Conservation (phyloP, 305 asterid genomes). For the Salvia sclarea region DNA sequence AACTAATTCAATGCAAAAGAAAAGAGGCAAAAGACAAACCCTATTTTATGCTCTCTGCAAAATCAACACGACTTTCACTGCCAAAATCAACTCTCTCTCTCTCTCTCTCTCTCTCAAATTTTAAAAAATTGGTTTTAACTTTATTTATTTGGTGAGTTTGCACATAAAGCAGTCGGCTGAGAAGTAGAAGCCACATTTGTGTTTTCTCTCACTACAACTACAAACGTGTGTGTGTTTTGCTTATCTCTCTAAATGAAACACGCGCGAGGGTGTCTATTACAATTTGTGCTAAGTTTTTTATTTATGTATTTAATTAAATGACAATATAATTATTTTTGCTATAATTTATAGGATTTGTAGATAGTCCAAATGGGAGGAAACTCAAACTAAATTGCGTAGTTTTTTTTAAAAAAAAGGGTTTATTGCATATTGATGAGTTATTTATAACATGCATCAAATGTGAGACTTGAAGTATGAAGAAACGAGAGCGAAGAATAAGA, state of each 20-base stretch:
- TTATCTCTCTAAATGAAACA: conserved; percentile 4
- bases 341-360: too few species aligned
- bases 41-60: conserved; percentile 45
- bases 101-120: background rate
- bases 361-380: too few species aligned
- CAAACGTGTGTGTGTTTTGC: background rate
- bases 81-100: background rate
- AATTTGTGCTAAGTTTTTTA: too few species aligned
- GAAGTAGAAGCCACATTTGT: background rate
- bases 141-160: background rate
- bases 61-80: conserved; percentile 42
- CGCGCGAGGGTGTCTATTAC: too few species aligned
- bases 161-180: background rate
- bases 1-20: conserved; percentile 51
- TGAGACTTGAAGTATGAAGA: too few species aligned
- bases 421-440: too few species aligned
- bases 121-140: background rate
- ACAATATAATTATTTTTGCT: too few species aligned
- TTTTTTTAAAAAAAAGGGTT: too few species aligned
- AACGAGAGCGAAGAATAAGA: too few species aligned
- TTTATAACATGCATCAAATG: too few species aligned
- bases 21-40: conserved; percentile 52
- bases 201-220: conserved; percentile 31
- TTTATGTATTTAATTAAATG: too few species aligned
- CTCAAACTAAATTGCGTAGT: too few species aligned